A percentile compares a stretch with the other conserved stretches of the same genome.
phyloP scores from a whole-genome alignment of 2,329 filamentous ascomycete genomes.

The Neofusicoccum ribis region DNA sequence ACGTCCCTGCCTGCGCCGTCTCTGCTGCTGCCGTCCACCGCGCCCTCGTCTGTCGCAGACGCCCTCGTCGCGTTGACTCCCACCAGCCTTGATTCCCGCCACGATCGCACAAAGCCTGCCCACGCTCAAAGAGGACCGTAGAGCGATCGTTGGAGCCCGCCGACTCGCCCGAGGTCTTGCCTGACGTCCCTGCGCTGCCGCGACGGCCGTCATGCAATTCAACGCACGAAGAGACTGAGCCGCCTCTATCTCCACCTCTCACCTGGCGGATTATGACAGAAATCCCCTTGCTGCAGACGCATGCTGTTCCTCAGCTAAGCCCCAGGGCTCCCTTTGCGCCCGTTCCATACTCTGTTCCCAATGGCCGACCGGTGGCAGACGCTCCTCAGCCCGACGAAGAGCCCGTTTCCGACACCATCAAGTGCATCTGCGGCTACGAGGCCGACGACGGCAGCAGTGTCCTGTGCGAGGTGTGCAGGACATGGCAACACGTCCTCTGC shows the following conservation, averaged over 20 bases:
- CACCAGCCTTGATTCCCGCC: constrained; percentile 9
- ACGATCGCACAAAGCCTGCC: constrained; percentile 16
- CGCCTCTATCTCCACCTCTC: constrained; percentile 23
- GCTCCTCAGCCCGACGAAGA: constrained; percentile 50
- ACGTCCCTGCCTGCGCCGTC: constrained; percentile 2
- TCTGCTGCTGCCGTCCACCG: neutral
- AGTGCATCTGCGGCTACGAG: constrained; percentile 91
- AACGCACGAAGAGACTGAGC: constrained; percentile 39
- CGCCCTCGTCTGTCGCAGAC: constrained; percentile 2
- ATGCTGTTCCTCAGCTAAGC: constrained; percentile 45
- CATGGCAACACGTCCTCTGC: constrained; percentile 98
- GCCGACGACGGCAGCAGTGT: constrained; percentile 98
- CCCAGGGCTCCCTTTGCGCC: constrained; percentile 32
- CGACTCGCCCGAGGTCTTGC: constrained; percentile 4
- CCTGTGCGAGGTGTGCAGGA: constrained; percentile 91
- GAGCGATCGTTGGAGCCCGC: constrained; percentile 10
- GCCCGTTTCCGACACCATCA: constrained; percentile 90
- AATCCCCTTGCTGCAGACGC: constrained; percentile 41
- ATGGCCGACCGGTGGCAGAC: constrained; percentile 38
- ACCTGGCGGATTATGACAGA: constrained; percentile 38
- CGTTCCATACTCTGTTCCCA: constrained; percentile 35
- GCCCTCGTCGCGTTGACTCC: constrained; percentile 12
- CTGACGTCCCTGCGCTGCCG: constrained; percentile 25
- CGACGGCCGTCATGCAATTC: constrained; percentile 45
- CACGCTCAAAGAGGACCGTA: neutral